These are phyloP conservation scores for Sarocladium strictum DNA, from an alignment of 2,329 filamentous ascomycete genomes.

Conservation along the genomic window DNA sequence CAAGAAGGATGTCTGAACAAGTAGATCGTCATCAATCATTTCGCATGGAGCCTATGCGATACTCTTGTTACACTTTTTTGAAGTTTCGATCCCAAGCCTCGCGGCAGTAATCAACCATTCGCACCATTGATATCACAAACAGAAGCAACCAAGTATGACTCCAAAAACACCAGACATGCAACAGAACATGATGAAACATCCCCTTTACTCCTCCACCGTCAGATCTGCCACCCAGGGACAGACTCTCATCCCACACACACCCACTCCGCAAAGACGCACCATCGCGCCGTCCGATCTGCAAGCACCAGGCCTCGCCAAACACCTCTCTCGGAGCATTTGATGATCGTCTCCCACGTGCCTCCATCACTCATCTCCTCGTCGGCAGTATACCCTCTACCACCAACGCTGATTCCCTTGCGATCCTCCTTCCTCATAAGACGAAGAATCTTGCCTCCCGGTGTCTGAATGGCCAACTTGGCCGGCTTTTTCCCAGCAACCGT, in stretches of 20 bases:
- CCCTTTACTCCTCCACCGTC: neutral
- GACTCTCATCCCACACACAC: constrained; percentile 41
- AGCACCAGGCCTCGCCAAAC: constrained; percentile 77
- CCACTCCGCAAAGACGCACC: constrained; percentile 94
- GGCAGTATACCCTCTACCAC: constrained; percentile 30
- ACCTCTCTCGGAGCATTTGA: constrained; percentile 80
- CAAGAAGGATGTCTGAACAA: neutral
- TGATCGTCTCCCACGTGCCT: constrained; percentile 81
- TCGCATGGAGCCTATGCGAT: neutral
- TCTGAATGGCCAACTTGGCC: constrained; percentile 92
- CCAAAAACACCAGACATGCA: constrained; percentile 8
- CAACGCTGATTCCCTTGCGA: constrained; percentile 46
- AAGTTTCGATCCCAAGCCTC: neutral
- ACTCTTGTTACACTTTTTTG: constrained; percentile 5
- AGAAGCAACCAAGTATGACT: neutral
- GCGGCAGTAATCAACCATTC: neutral
- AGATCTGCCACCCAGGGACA: neutral
- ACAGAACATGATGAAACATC: neutral
- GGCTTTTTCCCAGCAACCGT: constrained; percentile 67
- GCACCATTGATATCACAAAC: neutral
- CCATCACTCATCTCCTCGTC: constrained; percentile 61
- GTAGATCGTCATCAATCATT: constrained; percentile 2
- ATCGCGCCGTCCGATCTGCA: constrained; percentile 75
- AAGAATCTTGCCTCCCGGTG: constrained; percentile 89
- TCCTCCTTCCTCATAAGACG: constrained; percentile 78